Percentiles rank a stretch among this genome's conserved stretches.
Evolutionary conservation across 352 stramenopile species (phyloP).

Genomic region (Nothophytophthora sp.): DNA sequence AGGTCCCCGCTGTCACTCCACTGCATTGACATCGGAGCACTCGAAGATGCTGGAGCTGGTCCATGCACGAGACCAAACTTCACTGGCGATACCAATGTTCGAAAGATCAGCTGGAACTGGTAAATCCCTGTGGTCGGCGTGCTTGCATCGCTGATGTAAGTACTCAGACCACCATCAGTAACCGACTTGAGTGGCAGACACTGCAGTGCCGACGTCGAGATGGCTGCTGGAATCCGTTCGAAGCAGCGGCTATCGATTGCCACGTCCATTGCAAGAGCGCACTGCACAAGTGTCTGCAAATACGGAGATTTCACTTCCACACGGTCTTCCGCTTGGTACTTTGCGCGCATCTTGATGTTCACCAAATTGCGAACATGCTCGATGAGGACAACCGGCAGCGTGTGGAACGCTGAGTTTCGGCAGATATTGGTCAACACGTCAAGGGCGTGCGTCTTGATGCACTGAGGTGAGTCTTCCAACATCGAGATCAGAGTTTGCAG

Average conservation of each 20-base stretch:
- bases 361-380: slow-evolving; percentile 43
- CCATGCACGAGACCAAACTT: slow-evolving; percentile 25
- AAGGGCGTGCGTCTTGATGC: slow-evolving; percentile 41
- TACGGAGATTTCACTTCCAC: slow-evolving; percentile 63
- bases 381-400: slow-evolving; percentile 35
- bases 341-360: slow-evolving; percentile 49
- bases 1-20: slow-evolving; percentile 28
- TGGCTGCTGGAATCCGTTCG: neutral
- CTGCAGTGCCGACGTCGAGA: neutral
- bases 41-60: slow-evolving; percentile 1
- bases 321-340: slow-evolving; percentile 47
- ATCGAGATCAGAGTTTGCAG: slow-evolving; percentile 34
- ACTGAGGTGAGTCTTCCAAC: slow-evolving; percentile 40
- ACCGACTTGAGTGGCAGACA: slow-evolving; percentile 6
- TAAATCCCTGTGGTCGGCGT: slow-evolving; percentile 9
- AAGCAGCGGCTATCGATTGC: slow-evolving; percentile 46
- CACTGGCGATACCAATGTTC: slow-evolving; percentile 19
- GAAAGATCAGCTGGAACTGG: slow-evolving; percentile 28
- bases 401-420: slow-evolving; percentile 39
- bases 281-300: slow-evolving; percentile 61
- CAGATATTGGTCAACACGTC: slow-evolving; percentile 43
- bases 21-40: slow-evolving; percentile 5
- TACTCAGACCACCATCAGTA: slow-evolving; percentile 2
- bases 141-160: slow-evolving; percentile 15
- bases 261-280: slow-evolving; percentile 55